Base-by-base conservation (phyloP, 139 green algal species). In the Chlorella vulgaris region DNA sequence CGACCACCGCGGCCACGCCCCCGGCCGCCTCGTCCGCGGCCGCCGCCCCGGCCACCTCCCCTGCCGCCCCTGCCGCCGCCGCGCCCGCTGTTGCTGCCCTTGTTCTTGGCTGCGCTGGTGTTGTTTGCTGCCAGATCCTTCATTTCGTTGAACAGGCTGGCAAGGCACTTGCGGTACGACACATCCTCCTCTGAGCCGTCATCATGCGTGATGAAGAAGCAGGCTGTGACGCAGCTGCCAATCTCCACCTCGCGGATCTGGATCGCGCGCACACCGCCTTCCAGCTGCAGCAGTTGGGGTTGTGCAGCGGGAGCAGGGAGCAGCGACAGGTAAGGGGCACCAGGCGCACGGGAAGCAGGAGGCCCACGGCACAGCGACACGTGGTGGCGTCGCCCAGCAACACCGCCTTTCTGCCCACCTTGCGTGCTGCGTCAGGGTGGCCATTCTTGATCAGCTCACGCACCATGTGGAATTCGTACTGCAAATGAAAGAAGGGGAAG, bases 171-270 rank as follows among this genome's bases (percentile, higher is more conserved):
- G 62, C 89, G 65, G 85, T 93, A 95, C 7, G 84, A 92, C 51
- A 96, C 93, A 86, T 96, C 93, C 82, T 96, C 93, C 0, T 73
- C 33, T 13, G 8, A 88, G 81, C 91, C 90, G 80, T 96, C 89
- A 10, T 83, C 83, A 53, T 88, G 91, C 10, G 93, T 43, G 0
- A 89, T 81, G 74, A 88, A 86, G 68, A 94, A 94, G 61, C 90
- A 93, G 19, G 28, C 31, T 66, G 87, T 81, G 26, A 65, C 35
- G 33, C 28, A 6, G 7, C 85, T 81, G 28, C 60, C 61, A 22
- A 73, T 51, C 36, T 81, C 50, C 26, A 60, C 68, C 28, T 84
- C 80, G 2, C 85, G 87, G 4, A 94, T 80, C 69, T 93, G 87
- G 58, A 95, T 86, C 13, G 87, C 79, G 4, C 42, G 31, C 61